Conservation (phyloP, 192 early-diverging fungal genomes). For the Coemansia asiatica region DNA sequence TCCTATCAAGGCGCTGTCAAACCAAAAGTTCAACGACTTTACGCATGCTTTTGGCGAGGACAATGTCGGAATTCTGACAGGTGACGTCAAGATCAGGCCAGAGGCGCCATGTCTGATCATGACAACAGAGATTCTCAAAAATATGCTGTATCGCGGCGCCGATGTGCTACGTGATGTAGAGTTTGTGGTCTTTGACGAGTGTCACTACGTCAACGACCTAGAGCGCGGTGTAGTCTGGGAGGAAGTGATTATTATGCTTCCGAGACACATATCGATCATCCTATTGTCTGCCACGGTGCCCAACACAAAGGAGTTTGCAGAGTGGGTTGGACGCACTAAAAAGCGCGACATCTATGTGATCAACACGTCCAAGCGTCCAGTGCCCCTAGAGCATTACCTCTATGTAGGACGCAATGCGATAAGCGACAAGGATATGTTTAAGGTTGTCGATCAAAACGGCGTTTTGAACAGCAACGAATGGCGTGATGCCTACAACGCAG, state of each 20-base stretch:
- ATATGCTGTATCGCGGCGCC: conserved; percentile 97
- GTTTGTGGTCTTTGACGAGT: conserved; percentile 99
- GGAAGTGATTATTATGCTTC: conserved; percentile 99
- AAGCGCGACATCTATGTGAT: conserved; percentile 98
- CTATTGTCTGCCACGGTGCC: conserved; percentile 96
- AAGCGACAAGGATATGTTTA: conserved; percentile 72
- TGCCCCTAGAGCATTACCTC: conserved; percentile 92
- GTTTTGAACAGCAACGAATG: conserved; percentile 52
- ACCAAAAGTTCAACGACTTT: conserved; percentile 99
- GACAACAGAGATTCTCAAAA: conserved; percentile 97
- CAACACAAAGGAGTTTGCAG: conserved; percentile 98
- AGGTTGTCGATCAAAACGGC: conserved; percentile 79
- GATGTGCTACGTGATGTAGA: conserved; percentile 97
- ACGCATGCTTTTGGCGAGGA: conserved; percentile 80
- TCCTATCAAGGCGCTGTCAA: conserved; percentile 97
- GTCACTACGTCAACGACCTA: conserved; percentile 95
- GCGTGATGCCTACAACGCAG: conserved; percentile 73
- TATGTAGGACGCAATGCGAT: conserved; percentile 60
- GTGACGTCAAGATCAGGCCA: conserved; percentile 94
- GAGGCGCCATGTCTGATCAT: conserved; percentile 97
- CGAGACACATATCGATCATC: conserved; percentile 91
- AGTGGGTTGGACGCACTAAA: conserved; percentile 98
- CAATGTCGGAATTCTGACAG: conserved; percentile 93
- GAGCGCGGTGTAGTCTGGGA: conserved; percentile 99
- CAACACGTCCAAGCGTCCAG: conserved; percentile 86